phyloP scores from a whole-genome alignment of 2,329 filamentous ascomycete species.

The Exophiala alcalophila region DNA sequence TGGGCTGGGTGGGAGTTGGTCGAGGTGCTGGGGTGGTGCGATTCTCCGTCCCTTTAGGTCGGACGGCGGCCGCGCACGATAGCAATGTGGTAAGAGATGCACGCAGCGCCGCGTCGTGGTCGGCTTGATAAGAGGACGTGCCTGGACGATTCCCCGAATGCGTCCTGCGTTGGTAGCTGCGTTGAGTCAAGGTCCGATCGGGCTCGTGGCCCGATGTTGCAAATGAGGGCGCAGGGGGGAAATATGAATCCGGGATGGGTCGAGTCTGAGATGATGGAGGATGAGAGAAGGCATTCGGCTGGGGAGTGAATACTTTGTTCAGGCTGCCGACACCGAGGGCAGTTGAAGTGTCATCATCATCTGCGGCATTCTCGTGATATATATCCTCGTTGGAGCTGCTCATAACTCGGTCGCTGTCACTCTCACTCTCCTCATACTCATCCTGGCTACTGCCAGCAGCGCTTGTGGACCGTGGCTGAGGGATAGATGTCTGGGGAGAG shows the following conservation, averaged over 20 bases:
- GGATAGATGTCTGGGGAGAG: constrained; percentile 27
- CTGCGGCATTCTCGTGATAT: constrained; percentile 36
- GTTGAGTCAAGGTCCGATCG: constrained; percentile 28
- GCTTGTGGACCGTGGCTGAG: constrained; percentile 46
- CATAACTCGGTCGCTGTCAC: constrained; percentile 72
- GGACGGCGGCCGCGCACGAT: constrained; percentile 88
- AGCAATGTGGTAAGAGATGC: constrained; percentile 92
- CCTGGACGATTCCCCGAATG: constrained; percentile 41
- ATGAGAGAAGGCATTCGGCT: constrained; percentile 89
- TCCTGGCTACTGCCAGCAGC: constrained; percentile 73
- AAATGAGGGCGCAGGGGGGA: constrained; percentile 32
- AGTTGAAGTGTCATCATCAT: constrained; percentile 76
- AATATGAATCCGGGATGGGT: constrained; percentile 49
- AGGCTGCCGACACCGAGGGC: constrained; percentile 67
- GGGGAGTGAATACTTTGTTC: constrained; percentile 66
- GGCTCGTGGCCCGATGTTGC: constrained; percentile 8
- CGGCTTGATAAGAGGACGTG: constrained; percentile 67
- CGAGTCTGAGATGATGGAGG: constrained; percentile 60
- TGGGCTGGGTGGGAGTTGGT: constrained; percentile 25
- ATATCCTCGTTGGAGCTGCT: constrained; percentile 63
- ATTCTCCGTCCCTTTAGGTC: constrained; percentile 63
- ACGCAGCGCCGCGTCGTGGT: constrained; percentile 88
- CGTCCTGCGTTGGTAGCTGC: constrained; percentile 28
- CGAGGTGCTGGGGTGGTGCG: constrained; percentile 25
- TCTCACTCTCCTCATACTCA: constrained; percentile 91